Percentiles rank a stretch among this genome's conserved stretches.
phyloP scores from a whole-genome alignment of 306 rosid species.

The Glycine latifolia region DNA sequence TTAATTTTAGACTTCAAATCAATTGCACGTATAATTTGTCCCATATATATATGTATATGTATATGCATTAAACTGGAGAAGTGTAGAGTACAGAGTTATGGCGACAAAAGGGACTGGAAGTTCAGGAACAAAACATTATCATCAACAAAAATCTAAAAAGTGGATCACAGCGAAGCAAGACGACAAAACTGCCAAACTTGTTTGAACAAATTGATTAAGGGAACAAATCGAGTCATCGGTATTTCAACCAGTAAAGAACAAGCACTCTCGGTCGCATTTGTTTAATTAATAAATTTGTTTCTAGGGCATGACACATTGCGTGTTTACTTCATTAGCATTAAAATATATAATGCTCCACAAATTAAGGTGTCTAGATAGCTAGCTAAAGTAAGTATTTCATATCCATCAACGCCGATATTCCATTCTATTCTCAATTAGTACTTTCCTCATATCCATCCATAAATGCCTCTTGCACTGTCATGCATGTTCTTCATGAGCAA shows the following conservation, averaged over 20 bases:
- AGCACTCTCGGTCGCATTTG: neutral
- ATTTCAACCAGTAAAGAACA: conserved; percentile 3
- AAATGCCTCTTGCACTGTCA: too few species aligned
- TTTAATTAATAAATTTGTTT: neutral
- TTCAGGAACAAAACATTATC: conserved; percentile 44
- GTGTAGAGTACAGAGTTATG: neutral
- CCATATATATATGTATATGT: too few species aligned
- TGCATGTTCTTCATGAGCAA: too few species aligned
- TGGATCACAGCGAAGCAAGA: conserved; percentile 39
- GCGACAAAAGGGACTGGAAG: conserved; percentile 51
- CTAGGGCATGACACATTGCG: neutral
- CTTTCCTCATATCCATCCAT: too few species aligned
- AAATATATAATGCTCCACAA: neutral
- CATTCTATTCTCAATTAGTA: too few species aligned
- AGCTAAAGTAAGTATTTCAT: neutral
- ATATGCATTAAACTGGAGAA: too few species aligned
- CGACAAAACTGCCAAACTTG: conserved; percentile 44
- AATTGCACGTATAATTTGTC: too few species aligned
- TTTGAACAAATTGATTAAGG: neutral
- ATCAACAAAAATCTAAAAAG: conserved; percentile 34
- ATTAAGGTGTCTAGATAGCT: neutral
- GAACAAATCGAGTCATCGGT: conserved; percentile 6
- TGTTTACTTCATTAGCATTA: too few species aligned
- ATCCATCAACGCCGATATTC: too few species aligned
- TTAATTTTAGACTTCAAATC: too few species aligned